Evolutionary conservation across 2,329 filamentous ascomycete genomes (phyloP).

Genomic region (Fusarium sp.): DNA sequence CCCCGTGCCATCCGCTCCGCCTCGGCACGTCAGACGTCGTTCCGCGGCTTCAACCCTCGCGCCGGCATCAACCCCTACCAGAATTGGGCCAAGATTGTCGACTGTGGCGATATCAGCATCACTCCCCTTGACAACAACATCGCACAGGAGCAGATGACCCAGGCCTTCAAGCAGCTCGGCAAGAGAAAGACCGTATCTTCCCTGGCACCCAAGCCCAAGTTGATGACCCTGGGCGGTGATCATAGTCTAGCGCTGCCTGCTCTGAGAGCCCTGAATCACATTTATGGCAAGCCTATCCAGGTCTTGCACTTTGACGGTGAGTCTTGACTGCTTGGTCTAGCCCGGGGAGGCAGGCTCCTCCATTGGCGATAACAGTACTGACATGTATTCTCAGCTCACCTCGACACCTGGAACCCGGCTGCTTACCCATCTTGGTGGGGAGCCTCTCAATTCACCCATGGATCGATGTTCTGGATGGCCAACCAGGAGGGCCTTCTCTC

Average conservation of each 20-base stretch:
- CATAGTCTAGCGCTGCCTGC: constrained; percentile 78
- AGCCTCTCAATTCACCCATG: constrained; percentile 79
- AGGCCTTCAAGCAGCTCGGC: constrained; percentile 79
- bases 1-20: constrained; percentile 89
- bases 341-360: neutral
- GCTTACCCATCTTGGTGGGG: constrained; percentile 84
- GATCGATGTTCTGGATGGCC: constrained; percentile 92
- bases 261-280: constrained; percentile 72
- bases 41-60: constrained; percentile 83
- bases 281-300: constrained; percentile 72
- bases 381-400: constrained; percentile 60
- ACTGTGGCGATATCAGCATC: constrained; percentile 92
- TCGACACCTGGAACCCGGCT: constrained; percentile 87
- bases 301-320: constrained; percentile 78
- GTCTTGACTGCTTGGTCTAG: constrained; percentile 4
- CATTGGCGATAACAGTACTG: neutral
- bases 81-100: constrained; percentile 83
- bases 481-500: constrained; percentile 82
- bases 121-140: constrained; percentile 88
- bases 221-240: constrained; percentile 80
- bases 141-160: constrained; percentile 85
- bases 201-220: constrained; percentile 59
- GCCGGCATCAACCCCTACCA: constrained; percentile 87
- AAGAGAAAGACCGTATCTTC: constrained; percentile 53
- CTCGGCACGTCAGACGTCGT: constrained; percentile 82